These are phyloP conservation scores for Coemansia interrupta DNA, from an alignment of 192 early-diverging fungal species.

Conservation along the genomic window DNA sequence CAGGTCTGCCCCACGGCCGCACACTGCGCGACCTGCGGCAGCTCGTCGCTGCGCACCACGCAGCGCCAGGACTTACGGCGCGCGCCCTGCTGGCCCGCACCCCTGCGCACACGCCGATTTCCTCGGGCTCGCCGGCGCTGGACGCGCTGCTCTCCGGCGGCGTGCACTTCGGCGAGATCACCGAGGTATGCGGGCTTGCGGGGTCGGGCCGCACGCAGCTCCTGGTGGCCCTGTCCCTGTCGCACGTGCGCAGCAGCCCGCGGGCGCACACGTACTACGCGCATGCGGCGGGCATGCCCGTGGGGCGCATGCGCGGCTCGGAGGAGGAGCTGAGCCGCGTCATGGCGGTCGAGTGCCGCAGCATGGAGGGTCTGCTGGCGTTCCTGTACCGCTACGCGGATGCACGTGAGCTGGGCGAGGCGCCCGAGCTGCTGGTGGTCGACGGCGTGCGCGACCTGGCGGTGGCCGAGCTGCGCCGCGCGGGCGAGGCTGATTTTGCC, in stretches of 20 bases:
- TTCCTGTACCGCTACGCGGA: constrained; percentile 39
- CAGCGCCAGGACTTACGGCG: constrained; percentile 20
- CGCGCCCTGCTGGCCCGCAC: too few relatives aligned
- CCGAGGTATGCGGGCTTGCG: constrained; percentile 32
- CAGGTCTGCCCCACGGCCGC: constrained; percentile 21
- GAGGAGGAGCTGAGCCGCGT: constrained; percentile 30
- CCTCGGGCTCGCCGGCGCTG: constrained; percentile 21
- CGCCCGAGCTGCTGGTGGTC: constrained; percentile 30
- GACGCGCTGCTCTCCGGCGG: constrained; percentile 35
- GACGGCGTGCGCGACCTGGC: constrained; percentile 16
- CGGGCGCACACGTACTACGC: constrained; percentile 23
- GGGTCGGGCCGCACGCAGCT: constrained; percentile 20
- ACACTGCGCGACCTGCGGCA: not conserved
- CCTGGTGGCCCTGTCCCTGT: constrained; percentile 2
- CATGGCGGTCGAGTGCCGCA: constrained; percentile 28
- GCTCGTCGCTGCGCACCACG: constrained; percentile 33
- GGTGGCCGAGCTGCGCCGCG: too few relatives aligned
- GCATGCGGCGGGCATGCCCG: too few relatives aligned
- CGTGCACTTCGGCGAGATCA: constrained; percentile 14
- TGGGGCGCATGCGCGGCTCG: too few relatives aligned
- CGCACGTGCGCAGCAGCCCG: not conserved
- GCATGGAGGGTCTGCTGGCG: constrained; percentile 27
- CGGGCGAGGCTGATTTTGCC: constrained; percentile 15
- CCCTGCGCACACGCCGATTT: constrained; percentile 3
- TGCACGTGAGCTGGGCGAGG: not conserved